A percentile compares a stretch with the other conserved stretches of the same genome.
These are phyloP conservation scores for Eutypa lata DNA, from an alignment of 2,329 filamentous ascomycete species.

Conservation along the genomic window DNA sequence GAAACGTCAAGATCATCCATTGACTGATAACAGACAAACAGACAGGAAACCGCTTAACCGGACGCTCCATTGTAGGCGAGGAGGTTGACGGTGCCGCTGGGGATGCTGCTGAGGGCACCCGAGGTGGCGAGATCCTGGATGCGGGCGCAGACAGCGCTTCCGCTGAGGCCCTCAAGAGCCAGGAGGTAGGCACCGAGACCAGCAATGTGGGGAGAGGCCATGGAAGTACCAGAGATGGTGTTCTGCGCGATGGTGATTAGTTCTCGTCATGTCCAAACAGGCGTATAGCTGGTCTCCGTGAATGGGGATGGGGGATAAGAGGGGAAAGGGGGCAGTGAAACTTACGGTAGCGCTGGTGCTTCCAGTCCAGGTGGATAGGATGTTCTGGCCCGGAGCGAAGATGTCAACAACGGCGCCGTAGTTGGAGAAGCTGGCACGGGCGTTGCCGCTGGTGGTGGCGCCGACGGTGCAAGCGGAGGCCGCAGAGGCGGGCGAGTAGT, in stretches of 20 bases:
- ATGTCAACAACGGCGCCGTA: conserved; percentile 43
- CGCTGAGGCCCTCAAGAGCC: conserved; percentile 37
- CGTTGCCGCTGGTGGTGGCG: conserved; percentile 39
- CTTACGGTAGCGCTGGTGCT: conserved; percentile 29
- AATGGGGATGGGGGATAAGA: not conserved
- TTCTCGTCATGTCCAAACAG: not conserved
- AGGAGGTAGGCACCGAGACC: conserved; percentile 60
- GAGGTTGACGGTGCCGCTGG: conserved; percentile 31
- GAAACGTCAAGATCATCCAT: too few species aligned
- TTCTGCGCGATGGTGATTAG: conserved; percentile 33
- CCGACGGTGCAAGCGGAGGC: conserved; percentile 51
- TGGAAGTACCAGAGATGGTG: conserved; percentile 56
- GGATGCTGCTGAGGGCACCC: conserved; percentile 33
- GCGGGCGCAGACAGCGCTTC: conserved; percentile 39
- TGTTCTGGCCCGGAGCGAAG: conserved; percentile 39
- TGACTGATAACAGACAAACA: too few species aligned
- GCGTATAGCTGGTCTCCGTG: not conserved
- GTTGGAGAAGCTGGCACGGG: conserved; percentile 45
- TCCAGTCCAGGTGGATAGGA: conserved; percentile 38
- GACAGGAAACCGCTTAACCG: conserved; percentile 5
- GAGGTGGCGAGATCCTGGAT: conserved; percentile 39
- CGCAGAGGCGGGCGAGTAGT: conserved; percentile 46
- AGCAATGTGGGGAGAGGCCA: conserved; percentile 59
- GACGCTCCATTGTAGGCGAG: conserved; percentile 31
- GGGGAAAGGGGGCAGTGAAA: not conserved